A percentile compares a stretch with the other conserved stretches of the same genome.
Conservation (phyloP, 1,284 basidiomycete species). For the Tilletia indica region DNA sequence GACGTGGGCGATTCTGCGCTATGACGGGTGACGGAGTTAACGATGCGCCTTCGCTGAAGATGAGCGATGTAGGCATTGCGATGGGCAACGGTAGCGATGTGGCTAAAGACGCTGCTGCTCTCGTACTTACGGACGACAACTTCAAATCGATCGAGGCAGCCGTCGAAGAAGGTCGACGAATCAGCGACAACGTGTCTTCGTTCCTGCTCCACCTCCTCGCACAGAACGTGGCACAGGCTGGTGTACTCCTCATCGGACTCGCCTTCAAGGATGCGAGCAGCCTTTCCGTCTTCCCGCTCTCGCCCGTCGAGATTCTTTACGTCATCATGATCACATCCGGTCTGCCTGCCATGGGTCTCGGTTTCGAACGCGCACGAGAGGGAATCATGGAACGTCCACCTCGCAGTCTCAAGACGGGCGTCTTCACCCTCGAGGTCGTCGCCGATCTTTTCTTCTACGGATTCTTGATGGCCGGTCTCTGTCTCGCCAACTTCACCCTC, state of each 20-base stretch:
- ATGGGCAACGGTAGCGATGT: constrained; percentile 53
- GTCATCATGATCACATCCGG: constrained; percentile 53
- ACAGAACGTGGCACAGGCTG: constrained; percentile 53
- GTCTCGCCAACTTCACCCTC: constrained; percentile 56
- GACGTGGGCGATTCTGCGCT: constrained; percentile 52
- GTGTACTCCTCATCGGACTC: constrained; percentile 64
- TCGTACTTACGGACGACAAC: constrained; percentile 71
- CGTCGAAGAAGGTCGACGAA: constrained; percentile 66
- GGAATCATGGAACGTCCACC: constrained; percentile 66
- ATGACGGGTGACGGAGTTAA: constrained; percentile 56
- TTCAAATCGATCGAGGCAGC: constrained; percentile 70
- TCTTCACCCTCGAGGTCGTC: constrained; percentile 54
- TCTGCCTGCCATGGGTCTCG: constrained; percentile 57
- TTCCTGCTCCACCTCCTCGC: constrained; percentile 57
- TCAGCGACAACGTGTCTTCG: constrained; percentile 58
- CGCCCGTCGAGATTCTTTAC: constrained; percentile 67
- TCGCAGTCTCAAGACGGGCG: constrained; percentile 47
- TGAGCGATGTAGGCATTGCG: constrained; percentile 53
- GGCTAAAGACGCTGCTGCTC: constrained; percentile 62
- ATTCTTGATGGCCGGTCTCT: constrained; percentile 65
- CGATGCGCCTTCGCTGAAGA: constrained; percentile 54
- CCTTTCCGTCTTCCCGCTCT: constrained; percentile 68
- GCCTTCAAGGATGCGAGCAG: constrained; percentile 65
- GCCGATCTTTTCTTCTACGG: constrained; percentile 67
- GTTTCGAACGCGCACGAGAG: constrained; percentile 63